A percentile compares a stretch with the other conserved stretches of the same genome.
phyloP scores from a whole-genome alignment of 1,139 yeast species.

The Arxiozyma bovina region DNA sequence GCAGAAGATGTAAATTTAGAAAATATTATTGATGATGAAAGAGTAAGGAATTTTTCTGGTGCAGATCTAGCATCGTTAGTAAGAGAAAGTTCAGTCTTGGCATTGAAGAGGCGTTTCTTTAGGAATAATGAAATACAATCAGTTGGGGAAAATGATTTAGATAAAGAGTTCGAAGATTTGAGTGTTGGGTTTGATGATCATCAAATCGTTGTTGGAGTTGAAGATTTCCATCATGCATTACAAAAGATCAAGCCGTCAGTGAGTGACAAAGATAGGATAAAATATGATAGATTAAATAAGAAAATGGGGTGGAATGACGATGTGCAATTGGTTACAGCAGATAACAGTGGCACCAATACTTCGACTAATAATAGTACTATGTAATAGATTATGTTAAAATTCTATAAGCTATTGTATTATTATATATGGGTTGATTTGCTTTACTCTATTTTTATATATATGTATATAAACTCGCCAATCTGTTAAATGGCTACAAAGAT shows the following conservation, averaged over 20 bases:
- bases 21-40: constrained; percentile 58
- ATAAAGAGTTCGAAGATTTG: constrained; percentile 39
- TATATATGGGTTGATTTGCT: constrained; percentile 1
- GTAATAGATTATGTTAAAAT: neutral
- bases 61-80: constrained; percentile 90
- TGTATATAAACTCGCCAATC: no score
- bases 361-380: neutral
- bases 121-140: constrained; percentile 32
- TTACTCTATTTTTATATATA: neutral
- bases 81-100: constrained; percentile 85
- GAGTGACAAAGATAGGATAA: constrained; percentile 70
- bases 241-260: constrained; percentile 81
- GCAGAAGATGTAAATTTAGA: constrained; percentile 52
- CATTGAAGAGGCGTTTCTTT: constrained; percentile 67
- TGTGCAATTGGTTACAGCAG: constrained; percentile 11
- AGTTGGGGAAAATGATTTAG: constrained; percentile 34
- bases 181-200: constrained; percentile 35
- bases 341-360: neutral
- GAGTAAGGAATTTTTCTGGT: constrained; percentile 87
- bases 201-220: constrained; percentile 46
- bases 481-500: neutral
- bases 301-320: constrained; percentile 49
- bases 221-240: constrained; percentile 67
- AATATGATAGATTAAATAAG: constrained; percentile 57
- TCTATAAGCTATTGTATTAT: neutral